phyloP scores from a whole-genome alignment of 1,284 basidiomycete species.

The Anthracocystis walkeri region DNA sequence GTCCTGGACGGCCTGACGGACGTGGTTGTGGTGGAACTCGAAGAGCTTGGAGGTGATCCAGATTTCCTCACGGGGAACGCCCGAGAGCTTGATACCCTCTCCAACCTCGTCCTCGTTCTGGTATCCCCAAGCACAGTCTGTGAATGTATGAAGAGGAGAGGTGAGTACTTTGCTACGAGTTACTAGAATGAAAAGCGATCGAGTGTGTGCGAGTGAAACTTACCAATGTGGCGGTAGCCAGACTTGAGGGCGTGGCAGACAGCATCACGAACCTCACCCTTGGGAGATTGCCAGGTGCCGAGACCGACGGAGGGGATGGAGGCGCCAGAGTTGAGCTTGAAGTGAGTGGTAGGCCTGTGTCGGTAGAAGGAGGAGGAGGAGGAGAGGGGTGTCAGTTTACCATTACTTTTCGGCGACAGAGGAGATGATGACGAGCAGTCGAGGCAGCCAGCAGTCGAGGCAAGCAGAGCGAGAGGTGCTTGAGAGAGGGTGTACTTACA shows the following conservation, averaged over 20 bases:
- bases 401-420: no score
- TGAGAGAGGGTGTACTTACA: conserved; percentile 20
- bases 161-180: no score
- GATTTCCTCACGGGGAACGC: conserved; percentile 80
- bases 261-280: conserved; percentile 72
- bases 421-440: not conserved
- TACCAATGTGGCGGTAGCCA: conserved; percentile 61
- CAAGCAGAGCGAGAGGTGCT: no score
- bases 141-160: not conserved
- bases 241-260: conserved; percentile 69
- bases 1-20: conserved; percentile 76
- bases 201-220: not conserved
- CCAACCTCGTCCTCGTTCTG: conserved; percentile 88
- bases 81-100: conserved; percentile 79
- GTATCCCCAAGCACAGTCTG: conserved; percentile 56
- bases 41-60: conserved; percentile 88
- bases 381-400: not conserved
- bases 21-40: conserved; percentile 74
- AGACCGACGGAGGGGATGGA: conserved; percentile 58
- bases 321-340: conserved; percentile 58
- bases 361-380: not conserved
- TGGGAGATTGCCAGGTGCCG: conserved; percentile 57
- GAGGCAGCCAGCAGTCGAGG: not conserved
- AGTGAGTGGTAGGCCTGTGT: conserved; percentile 42
- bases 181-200: not conserved